Conservation (phyloP, 768 basidiomycete genomes). For the Collybia mongolica region DNA sequence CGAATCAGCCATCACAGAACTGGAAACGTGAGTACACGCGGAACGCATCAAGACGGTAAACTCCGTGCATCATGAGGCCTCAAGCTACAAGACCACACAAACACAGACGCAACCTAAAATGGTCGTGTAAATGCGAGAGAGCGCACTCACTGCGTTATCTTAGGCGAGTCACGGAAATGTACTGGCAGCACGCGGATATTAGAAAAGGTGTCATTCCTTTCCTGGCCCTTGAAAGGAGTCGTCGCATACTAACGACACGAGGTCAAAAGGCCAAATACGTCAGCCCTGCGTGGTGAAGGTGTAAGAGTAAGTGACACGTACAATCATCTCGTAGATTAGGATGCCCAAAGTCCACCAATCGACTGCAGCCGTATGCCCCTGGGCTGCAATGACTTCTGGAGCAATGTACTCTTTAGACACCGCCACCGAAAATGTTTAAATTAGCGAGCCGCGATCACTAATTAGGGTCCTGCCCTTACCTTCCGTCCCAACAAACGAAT, state of each 20-base stretch:
- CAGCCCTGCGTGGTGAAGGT: constrained; percentile 23
- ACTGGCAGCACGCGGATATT: constrained; percentile 91
- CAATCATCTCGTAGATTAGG: constrained; percentile 98
- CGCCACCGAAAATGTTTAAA: constrained; percentile 24
- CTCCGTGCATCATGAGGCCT: constrained; percentile 22
- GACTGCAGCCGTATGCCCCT: constrained; percentile 96
- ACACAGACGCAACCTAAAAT: constrained; percentile 21
- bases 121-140: background rate
- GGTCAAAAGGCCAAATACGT: constrained; percentile 29
- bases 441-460: constrained; percentile 18
- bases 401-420: constrained; percentile 88
- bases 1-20: constrained; percentile 19
- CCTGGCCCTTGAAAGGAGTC: constrained; percentile 96
- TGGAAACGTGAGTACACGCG: constrained; percentile 3
- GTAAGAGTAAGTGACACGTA: constrained; percentile 49
- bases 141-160: constrained; percentile 64
- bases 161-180: constrained; percentile 82
- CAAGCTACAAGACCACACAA: background rate
- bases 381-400: constrained; percentile 95
- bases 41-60: constrained; percentile 20
- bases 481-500: constrained; percentile 99
- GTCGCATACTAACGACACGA: constrained; percentile 77
- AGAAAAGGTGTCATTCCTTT: constrained; percentile 93
- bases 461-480: constrained; percentile 47
- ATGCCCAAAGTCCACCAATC: constrained; percentile 99